Evolutionary conservation across 768 basidiomycete genomes (phyloP), one percentile per base, ranked within the genome.

Genomic region (Psilocybe sp.): DNA sequence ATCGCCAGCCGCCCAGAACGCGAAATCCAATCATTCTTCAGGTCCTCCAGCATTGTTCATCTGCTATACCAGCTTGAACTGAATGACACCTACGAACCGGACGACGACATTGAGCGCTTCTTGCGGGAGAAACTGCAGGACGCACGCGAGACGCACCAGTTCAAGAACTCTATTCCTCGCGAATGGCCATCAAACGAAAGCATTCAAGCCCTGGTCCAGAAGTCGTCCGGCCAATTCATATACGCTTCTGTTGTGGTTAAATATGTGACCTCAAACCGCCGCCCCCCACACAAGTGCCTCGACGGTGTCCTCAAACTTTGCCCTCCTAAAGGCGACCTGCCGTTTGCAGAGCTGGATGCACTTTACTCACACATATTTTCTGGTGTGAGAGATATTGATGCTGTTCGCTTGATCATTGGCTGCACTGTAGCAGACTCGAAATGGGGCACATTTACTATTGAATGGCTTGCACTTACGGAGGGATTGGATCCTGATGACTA

Each of bases 211-310:
- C 16, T 55, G 6, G 49, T 52, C 7, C 14, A 5, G 11, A 55
- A 55, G 20, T 37, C 54, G 10, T 51, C 54, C 13, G 50, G 50
- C 0, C 54, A 55, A 40, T 55, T 55, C 34, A 52, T 56, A 14
- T 56, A 49, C 16, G 51, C 51, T 2, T 43, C 55, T 1, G n/a
- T n/a, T n/a, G n/a, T n/a, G n/a, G n/a, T n/a, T n/a, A n/a, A n/a
- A n/a, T n/a, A n/a, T n/a, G n/a, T 55, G 4, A 19, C 28, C 9
- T 42, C 36, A n/a, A 39, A 39, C 4, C 34, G 43, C 3, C 38
- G 28, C n/a, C 40, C 45, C 14, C 54, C 54, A 12, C 6, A 19
- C 3, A 18, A 38, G 6, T 40, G 43, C 18, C 34, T 55, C 0
- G 23, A 52, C 12, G 34, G 41, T 11, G n/a, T 55, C 36, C 39